Conservation (phyloP, 129 eudicot genomes). For the Sambucus nigra region DNA sequence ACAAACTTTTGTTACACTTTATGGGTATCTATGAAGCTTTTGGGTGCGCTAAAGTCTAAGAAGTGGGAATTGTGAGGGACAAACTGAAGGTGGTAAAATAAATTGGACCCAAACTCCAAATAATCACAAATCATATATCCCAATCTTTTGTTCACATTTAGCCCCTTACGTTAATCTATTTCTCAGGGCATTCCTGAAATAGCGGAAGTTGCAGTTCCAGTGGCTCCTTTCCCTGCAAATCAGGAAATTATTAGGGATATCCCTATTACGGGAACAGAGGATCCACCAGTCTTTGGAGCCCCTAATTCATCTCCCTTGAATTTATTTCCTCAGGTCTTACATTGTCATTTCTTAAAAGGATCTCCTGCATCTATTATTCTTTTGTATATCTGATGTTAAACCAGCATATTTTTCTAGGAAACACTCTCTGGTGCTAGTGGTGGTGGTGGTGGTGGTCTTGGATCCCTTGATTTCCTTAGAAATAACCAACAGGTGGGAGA, state of each 20-base stretch:
- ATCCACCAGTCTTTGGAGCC: slow-evolving; percentile 53
- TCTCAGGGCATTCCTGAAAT: slow-evolving; percentile 83
- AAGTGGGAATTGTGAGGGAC: not conserved
- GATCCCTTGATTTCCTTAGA: slow-evolving; percentile 77
- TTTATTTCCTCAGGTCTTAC: slow-evolving; percentile 89
- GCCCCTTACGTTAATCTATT: not conserved
- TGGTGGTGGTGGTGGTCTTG: slow-evolving; percentile 65
- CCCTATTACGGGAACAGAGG: slow-evolving; percentile 42
- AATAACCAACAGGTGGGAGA: slow-evolving; percentile 87
- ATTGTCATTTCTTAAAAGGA: not conserved
- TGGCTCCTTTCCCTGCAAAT: no score
- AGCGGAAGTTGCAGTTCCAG: slow-evolving; percentile 72
- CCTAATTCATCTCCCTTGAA: slow-evolving; percentile 84
- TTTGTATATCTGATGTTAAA: not conserved
- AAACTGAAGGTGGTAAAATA: not conserved
- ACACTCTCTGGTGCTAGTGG: slow-evolving; percentile 75
- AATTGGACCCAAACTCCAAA: no score
- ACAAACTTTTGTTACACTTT: no score
- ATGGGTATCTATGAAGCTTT: no score
- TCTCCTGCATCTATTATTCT: not conserved
- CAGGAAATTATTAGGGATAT: no score
- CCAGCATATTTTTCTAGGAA: slow-evolving; percentile 33
- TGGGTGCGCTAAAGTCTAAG: no score
- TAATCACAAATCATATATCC: no score
- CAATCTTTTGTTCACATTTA: no score